Conservation (phyloP, 768 basidiomycete species). For the Collybiopsis luxurians region DNA sequence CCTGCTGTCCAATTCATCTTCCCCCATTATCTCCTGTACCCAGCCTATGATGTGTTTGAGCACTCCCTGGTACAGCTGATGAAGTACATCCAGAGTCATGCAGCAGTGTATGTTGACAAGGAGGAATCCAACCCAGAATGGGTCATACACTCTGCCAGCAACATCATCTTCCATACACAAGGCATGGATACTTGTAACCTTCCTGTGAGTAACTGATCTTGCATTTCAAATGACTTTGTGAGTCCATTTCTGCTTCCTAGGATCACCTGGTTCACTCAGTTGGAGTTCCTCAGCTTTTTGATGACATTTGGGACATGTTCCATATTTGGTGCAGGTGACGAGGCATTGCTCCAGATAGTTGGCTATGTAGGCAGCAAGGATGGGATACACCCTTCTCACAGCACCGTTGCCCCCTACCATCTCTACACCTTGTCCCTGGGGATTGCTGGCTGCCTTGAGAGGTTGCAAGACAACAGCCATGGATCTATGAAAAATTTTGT, state of each 20-base stretch:
- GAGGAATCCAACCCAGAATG: background rate
- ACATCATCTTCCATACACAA: background rate
- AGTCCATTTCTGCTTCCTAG: no score
- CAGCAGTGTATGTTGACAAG: background rate
- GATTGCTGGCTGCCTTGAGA: background rate
- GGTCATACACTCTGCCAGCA: background rate
- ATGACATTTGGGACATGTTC: constrained; percentile 10
- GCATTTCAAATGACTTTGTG: no score
- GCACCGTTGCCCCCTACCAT: constrained; percentile 12
- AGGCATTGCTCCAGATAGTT: constrained; percentile 2
- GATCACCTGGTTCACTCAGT: background rate
- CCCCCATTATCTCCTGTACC: constrained; percentile 5
- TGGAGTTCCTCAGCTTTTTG: constrained; percentile 4
- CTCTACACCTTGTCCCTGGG: constrained; percentile 12
- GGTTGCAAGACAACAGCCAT: no score
- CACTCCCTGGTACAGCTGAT: background rate
- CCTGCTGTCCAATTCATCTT: background rate
- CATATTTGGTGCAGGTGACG: constrained; percentile 4
- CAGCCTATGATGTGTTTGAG: background rate
- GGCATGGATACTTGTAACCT: no score
- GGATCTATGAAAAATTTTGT: background rate
- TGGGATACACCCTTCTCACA: background rate
- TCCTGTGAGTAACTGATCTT: no score
- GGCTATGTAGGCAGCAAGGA: constrained; percentile 9
- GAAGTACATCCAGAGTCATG: background rate